A percentile compares a stretch with the other conserved stretches of the same genome.
These are phyloP conservation scores for Dittrichia graveolens DNA, from an alignment of 129 eudicot species.

Conservation along the genomic window DNA sequence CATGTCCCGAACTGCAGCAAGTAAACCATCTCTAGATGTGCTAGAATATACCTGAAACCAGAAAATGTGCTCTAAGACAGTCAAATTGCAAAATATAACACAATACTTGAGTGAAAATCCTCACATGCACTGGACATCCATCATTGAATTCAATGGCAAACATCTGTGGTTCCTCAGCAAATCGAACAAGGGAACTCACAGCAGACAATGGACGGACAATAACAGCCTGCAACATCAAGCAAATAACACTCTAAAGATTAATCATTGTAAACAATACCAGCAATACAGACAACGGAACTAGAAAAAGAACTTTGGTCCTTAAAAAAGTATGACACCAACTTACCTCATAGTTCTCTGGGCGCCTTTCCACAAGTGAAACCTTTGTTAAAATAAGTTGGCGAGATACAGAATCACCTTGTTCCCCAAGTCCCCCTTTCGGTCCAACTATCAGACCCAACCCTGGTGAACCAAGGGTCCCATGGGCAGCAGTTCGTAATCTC, in stretches of 20 bases:
- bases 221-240: constrained; percentile 72
- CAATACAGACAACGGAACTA: not conserved
- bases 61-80: not conserved
- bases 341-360: constrained; percentile 93
- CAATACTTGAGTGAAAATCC: constrained; percentile 32
- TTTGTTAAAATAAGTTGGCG: constrained; percentile 91
- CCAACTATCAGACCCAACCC: constrained; percentile 76
- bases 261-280: not conserved
- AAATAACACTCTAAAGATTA: not conserved
- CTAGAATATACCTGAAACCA: constrained; percentile 86
- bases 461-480: constrained; percentile 68
- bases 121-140: constrained; percentile 96
- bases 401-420: constrained; percentile 93
- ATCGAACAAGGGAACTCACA: constrained; percentile 90
- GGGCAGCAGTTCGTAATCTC: constrained; percentile 89
- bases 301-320: too few relatives aligned
- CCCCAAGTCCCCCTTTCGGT: constrained; percentile 98
- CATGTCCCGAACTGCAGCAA: constrained; percentile 91
- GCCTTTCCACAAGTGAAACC: constrained; percentile 88
- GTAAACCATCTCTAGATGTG: constrained; percentile 95
- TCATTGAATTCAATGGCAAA: constrained; percentile 94
- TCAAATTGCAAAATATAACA: constrained; percentile 10
- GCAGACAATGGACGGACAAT: constrained; percentile 90
- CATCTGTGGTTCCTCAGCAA: constrained; percentile 98
- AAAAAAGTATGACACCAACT: constrained; percentile 27